A percentile compares a stretch with the other conserved stretches of the same genome.
Evolutionary conservation across 2,329 filamentous ascomycete genomes (phyloP).

Genomic region (Mycogone perniciosa): DNA sequence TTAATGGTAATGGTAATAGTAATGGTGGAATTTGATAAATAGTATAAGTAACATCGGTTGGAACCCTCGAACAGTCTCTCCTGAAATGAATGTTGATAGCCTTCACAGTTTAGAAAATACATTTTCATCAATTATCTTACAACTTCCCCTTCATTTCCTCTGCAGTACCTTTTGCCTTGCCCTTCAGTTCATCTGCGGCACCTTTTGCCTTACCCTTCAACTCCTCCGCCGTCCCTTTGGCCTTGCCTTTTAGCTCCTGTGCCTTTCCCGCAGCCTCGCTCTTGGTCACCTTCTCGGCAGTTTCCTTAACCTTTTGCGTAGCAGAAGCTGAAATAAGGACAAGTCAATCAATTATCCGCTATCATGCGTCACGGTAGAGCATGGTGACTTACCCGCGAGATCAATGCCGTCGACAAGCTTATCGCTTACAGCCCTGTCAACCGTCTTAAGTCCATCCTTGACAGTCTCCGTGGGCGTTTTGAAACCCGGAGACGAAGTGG

Average conservation of each 20-base stretch:
- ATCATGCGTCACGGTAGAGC: background rate
- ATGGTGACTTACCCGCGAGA: conserved; percentile 41
- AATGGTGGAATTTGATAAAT: background rate
- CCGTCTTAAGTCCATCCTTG: conserved; percentile 54
- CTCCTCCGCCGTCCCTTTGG: conserved; percentile 31
- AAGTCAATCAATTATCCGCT: background rate
- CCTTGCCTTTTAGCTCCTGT: conserved; percentile 24
- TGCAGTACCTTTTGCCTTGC: conserved; percentile 37
- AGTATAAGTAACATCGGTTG: background rate
- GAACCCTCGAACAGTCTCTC: no score
- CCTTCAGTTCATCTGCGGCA: conserved; percentile 33
- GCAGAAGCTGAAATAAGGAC: conserved; percentile 26
- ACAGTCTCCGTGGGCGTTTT: conserved; percentile 48
- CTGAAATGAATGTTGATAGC: no score
- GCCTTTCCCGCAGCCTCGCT: conserved; percentile 31
- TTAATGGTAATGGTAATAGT: background rate
- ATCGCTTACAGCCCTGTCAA: conserved; percentile 54
- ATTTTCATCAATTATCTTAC: conserved; percentile 14
- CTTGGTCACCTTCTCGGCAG: conserved; percentile 28
- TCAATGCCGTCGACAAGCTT: conserved; percentile 58
- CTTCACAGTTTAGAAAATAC: background rate
- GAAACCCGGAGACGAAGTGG: conserved; percentile 36
- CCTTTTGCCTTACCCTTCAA: conserved; percentile 33
- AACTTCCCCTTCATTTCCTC: conserved; percentile 35
- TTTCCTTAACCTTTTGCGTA: conserved; percentile 43